These are phyloP conservation scores for Pyrrhoderma noxium DNA, from an alignment of 1,284 basidiomycete species.

Conservation along the genomic window DNA sequence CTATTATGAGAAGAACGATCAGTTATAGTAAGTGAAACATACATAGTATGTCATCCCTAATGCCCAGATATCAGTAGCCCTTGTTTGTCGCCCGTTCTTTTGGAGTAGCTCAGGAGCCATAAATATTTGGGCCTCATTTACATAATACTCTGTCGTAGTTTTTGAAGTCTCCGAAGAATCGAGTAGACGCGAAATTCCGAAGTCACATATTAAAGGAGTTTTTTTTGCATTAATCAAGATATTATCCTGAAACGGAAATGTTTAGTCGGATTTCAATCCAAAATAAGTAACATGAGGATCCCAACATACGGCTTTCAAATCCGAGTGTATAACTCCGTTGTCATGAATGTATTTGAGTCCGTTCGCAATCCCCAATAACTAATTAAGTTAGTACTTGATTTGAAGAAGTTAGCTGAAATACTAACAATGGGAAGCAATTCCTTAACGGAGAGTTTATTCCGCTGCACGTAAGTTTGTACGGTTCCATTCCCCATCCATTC, in stretches of 20 bases:
- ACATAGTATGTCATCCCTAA: background rate
- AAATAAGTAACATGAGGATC: no score
- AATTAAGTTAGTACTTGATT: background rate
- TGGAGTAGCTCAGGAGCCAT: background rate
- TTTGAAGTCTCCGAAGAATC: background rate
- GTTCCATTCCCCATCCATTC: slow-evolving; percentile 19
- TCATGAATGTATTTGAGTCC: background rate
- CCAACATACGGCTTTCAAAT: background rate
- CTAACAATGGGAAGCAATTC: background rate
- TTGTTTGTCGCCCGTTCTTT: background rate
- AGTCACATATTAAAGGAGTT: slow-evolving; percentile 10
- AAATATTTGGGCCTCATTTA: background rate
- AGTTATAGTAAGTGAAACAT: no score
- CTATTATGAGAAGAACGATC: no score
- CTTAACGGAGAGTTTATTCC: background rate
- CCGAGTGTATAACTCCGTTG: background rate
- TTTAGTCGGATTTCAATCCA: background rate
- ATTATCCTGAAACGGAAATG: slow-evolving; percentile 10
- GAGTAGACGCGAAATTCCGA: slow-evolving; percentile 12
- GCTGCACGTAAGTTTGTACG: slow-evolving; percentile 10
- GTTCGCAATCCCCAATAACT: background rate
- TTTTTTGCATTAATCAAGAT: slow-evolving; percentile 5
- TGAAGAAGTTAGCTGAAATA: background rate
- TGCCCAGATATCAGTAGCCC: background rate
- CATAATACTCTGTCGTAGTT: background rate